Evolutionary conservation across 2,329 filamentous ascomycete species (phyloP), one percentile per base, ranked within the genome.

Genomic region (Penicillium thymicola): DNA sequence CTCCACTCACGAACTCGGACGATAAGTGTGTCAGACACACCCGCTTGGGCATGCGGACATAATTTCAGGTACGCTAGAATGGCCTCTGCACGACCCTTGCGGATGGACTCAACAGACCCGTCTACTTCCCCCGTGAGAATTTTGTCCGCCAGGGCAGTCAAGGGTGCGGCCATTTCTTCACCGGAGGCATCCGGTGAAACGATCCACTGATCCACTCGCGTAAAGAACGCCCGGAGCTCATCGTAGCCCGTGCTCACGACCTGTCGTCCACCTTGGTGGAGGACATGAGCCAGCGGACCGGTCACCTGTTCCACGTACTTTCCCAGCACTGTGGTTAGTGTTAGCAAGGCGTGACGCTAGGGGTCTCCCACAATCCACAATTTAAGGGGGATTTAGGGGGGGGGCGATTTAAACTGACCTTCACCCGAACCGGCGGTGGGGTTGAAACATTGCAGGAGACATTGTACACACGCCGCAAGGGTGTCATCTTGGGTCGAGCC

Each of bases 371-470:
- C 47, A 52, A 41, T n/a, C n/a, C n/a, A n/a, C n/a, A n/a, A n/a
- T n/a, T n/a, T n/a, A n/a, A n/a, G 11, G 21, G 9, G 27, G 10
- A 30, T 42, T 42, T 16, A 2, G 43, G 27, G 21, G 16, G 13
- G 32, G 30, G 4, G 21, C 3, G 21, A 21, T 8, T n/a, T 41
- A 45, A 40, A 67, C 67, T 61, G 45, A 71, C 71, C 68, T 64
- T 64, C 47, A 30, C 59, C 55, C 25, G 66, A 57, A 30, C 48
- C 55, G 44, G 62, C 59, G 36, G 64, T 59, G 44, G 71, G 65
- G 63, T 72, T 73, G 44, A 76, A 56, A 60, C 73, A 75, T 56
- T 71, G 70, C 38, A 76, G 59, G 25, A 77, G 62, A 52, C 74
- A 76, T 61, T 71, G 67, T 9, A 75, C 66, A 57, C 71, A 69